Base-by-base conservation (phyloP, 140 eudicot genomes). In the Stevia rebaudiana region DNA sequence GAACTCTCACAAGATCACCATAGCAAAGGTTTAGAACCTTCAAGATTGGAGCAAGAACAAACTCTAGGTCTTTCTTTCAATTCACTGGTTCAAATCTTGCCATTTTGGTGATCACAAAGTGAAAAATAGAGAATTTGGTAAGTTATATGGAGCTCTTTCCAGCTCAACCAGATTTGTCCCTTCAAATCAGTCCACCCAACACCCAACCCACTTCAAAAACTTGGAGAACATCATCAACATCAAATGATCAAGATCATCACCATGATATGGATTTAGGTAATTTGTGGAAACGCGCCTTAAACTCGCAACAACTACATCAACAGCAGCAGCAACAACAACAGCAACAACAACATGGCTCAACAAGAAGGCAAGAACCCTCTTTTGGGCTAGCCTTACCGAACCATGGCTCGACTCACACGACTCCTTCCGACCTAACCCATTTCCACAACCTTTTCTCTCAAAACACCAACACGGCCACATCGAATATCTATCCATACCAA, bases 101-200 rank as follows among this genome's bases (percentile, higher is more conserved):
- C 57, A 51, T 72, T 30, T 71, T 51, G 46, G 24, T 8, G 18
- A 50, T 50, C 65, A 67, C 52, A 17, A 68, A 49, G 25, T 25
- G 60, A 54, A 68, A 25, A 54, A 42, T 65, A 19, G 23, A 57
- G 25, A 51, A 51, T 18, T 66, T 60, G 54, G 48, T 50, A 18
- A 57, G 71, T 70, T 64, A 62, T 51, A 88, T 90, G 97, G 97
- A 90, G 88, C 78, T 90, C 19, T 90, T 90, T 64, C 97, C 97
- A 63, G 83, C 95, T 76, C 97, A 90, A 67, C 95, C 98, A 74
- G 98, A 91, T 80, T 76, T 91, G 58, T 91, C 98, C 44, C 72
- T 91, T 36, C 95, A 91, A 84, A 91, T 91, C 74, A 87, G 98
- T 73, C 89, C 90, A 33, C 95, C 98, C 68, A 87, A 68, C 83